A percentile compares a stretch with the other conserved stretches of the same genome.
phyloP scores from a whole-genome alignment of 352 stramenopile genomes.

The Thalassiosira ordinaria region DNA sequence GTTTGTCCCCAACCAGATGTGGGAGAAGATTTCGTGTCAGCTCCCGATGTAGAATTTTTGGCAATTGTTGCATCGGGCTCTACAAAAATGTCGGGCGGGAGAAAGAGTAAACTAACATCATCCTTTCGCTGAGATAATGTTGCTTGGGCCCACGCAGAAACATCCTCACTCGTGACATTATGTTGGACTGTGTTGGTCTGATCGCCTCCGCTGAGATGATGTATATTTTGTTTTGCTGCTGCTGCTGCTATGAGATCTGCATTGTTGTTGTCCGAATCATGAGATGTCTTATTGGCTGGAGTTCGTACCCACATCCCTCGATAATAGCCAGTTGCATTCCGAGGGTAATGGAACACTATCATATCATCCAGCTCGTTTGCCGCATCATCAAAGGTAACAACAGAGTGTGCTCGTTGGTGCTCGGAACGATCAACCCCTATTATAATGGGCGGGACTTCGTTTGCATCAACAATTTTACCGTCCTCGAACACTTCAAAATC shows the following conservation, averaged over 20 bases:
- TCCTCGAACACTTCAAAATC: conserved; percentile 3
- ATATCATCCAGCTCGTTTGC: conserved; percentile 31
- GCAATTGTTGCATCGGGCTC: conserved; percentile 15
- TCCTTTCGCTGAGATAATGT: conserved; percentile 26
- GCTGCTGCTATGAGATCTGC: conserved; percentile 10
- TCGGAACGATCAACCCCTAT: too few species aligned
- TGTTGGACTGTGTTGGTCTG: background rate
- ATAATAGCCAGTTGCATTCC: conserved; percentile 86
- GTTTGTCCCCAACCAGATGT: too few species aligned
- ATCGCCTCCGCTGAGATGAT: too few species aligned
- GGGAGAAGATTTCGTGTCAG: too few species aligned
- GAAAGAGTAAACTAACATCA: conserved; percentile 50
- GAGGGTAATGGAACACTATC: conserved; percentile 77
- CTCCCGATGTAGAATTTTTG: conserved; percentile 21
- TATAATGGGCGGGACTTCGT: too few species aligned
- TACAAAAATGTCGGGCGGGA: conserved; percentile 42
- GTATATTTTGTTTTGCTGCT: too few species aligned
- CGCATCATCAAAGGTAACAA: conserved; percentile 8
- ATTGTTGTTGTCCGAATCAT: background rate
- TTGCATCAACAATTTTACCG: too few species aligned
- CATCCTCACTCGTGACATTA: conserved; percentile 36
- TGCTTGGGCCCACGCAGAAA: conserved; percentile 48
- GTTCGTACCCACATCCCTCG: conserved; percentile 71
- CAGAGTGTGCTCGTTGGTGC: too few species aligned
- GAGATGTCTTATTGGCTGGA: conserved; percentile 20